Conservation (phyloP, 495 filamentous ascomycete genomes). For the Aspergillus nanangensis region DNA sequence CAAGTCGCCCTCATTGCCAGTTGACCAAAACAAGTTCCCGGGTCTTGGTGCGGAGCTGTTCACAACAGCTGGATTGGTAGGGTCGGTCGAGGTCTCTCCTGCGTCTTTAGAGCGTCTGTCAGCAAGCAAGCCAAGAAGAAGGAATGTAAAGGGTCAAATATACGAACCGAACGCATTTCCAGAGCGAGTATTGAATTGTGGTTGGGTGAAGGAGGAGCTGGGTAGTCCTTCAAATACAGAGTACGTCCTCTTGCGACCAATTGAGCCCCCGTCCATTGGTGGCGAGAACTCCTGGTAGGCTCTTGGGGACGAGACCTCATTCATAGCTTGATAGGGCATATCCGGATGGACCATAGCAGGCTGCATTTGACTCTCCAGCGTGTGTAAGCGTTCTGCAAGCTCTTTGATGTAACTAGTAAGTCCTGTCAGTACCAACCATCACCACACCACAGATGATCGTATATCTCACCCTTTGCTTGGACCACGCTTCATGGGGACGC, state of each 20-base stretch:
- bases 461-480: slow-evolving; percentile 90
- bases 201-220: slow-evolving; percentile 41
- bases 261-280: slow-evolving; percentile 34
- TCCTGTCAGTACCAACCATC: too few relatives aligned
- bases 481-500: slow-evolving; percentile 90
- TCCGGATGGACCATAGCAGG: slow-evolving; percentile 42
- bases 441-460: too few relatives aligned
- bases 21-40: slow-evolving; percentile 36
- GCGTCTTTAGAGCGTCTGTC: slow-evolving; percentile 26
- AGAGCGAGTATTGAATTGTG: slow-evolving; percentile 39
- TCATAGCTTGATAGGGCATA: slow-evolving; percentile 43
- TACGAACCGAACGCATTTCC: slow-evolving; percentile 35
- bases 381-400: slow-evolving; percentile 80
- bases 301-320: slow-evolving; percentile 39
- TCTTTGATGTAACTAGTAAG: slow-evolving; percentile 84
- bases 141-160: background rate
- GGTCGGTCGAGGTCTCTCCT: slow-evolving; percentile 40
- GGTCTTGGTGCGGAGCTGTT: slow-evolving; percentile 29
- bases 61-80: slow-evolving; percentile 28
- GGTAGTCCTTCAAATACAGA: slow-evolving; percentile 51
- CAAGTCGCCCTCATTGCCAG: slow-evolving; percentile 33
- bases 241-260: slow-evolving; percentile 52
- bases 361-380: slow-evolving; percentile 67
- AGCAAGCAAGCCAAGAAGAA: slow-evolving; percentile 1
- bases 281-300: slow-evolving; percentile 47